Percentiles rank a stretch among this genome's conserved stretches.
phyloP scores from a whole-genome alignment of 2,329 filamentous ascomycete species.

The Paecilomyces dactylethromorphus region DNA sequence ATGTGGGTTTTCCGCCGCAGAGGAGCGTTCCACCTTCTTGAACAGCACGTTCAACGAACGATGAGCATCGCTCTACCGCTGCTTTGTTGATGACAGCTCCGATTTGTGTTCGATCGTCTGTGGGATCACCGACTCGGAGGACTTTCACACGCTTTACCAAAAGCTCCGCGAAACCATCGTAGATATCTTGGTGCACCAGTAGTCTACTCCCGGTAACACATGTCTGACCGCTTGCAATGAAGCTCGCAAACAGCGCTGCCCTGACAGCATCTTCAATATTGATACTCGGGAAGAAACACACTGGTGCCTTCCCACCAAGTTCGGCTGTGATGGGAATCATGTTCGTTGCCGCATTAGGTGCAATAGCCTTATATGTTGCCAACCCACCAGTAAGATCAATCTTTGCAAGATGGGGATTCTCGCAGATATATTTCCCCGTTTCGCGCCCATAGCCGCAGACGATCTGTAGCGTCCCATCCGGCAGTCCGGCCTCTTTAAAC shows the following conservation, averaged over 20 bases:
- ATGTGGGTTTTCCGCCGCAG: conserved; percentile 46
- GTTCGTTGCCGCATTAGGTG: conserved; percentile 7
- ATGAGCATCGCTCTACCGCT: conserved; percentile 36
- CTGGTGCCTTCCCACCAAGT: conserved; percentile 19
- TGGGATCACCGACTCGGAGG: conserved; percentile 51
- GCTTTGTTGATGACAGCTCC: conserved; percentile 53
- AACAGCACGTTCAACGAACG: conserved; percentile 30
- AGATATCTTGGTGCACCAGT: conserved; percentile 43
- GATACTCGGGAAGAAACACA: conserved; percentile 17
- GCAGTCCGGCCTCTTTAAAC: conserved; percentile 37
- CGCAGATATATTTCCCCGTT: conserved; percentile 49
- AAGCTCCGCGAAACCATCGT: conserved; percentile 33
- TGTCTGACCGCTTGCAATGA: conserved; percentile 51
- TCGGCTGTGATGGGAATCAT: conserved; percentile 18
- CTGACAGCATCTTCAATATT: conserved; percentile 14
- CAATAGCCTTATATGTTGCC: conserved; percentile 16
- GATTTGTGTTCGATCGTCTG: conserved; percentile 54
- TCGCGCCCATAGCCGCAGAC: conserved; percentile 48
- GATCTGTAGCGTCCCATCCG: conserved; percentile 37
- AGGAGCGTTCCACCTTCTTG: conserved; percentile 36
- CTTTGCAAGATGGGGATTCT: conserved; percentile 12
- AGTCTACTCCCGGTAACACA: conserved; percentile 51
- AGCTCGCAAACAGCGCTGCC: conserved; percentile 33
- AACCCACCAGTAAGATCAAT: conserved; percentile 18
- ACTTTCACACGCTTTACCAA: conserved; percentile 44